phyloP scores from a whole-genome alignment of 169 alveolate species.

The Toxoplasma gondii region DNA sequence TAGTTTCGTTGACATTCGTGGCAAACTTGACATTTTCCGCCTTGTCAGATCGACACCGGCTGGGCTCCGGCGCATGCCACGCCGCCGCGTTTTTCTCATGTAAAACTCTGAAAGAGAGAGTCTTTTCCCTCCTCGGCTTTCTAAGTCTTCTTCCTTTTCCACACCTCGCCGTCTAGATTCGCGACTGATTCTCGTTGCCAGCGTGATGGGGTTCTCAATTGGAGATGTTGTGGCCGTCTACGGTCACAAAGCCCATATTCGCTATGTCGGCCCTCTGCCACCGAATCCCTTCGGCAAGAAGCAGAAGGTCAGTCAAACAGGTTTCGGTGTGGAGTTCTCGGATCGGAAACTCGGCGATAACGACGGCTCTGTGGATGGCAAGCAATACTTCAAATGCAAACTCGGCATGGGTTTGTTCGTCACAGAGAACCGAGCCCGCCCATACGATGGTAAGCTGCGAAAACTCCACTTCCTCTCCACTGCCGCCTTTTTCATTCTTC shows the following conservation, averaged over 20 bases:
- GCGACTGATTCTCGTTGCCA: not conserved
- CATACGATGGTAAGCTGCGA: slow-evolving; percentile 37
- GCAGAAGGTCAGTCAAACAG: slow-evolving; percentile 2
- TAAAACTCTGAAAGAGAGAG: not conserved
- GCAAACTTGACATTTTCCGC: not conserved
- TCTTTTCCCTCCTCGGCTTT: not conserved
- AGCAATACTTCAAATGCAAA: slow-evolving; percentile 51
- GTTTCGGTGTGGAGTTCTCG: slow-evolving; percentile 55
- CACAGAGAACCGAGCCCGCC: not conserved
- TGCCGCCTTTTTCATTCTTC: not conserved
- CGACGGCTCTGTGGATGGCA: slow-evolving; percentile 62
- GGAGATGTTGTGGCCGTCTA: slow-evolving; percentile 62
- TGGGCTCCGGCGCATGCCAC: not conserved
- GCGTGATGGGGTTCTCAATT: slow-evolving; percentile 38
- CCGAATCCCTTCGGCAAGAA: not conserved
- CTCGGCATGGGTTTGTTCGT: slow-evolving; percentile 56
- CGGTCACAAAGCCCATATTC: slow-evolving; percentile 52
- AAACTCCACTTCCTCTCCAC: not conserved
- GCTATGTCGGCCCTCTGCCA: slow-evolving; percentile 47
- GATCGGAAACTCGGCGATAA: slow-evolving; percentile 31
- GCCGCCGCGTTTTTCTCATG: not conserved
- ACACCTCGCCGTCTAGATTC: not conserved
- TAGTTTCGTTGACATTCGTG: not conserved
- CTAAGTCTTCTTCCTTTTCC: not conserved
- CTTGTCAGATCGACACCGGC: not conserved